Conservation (phyloP, 176 grass and related monocot species). For the Chloris gayana region DNA sequence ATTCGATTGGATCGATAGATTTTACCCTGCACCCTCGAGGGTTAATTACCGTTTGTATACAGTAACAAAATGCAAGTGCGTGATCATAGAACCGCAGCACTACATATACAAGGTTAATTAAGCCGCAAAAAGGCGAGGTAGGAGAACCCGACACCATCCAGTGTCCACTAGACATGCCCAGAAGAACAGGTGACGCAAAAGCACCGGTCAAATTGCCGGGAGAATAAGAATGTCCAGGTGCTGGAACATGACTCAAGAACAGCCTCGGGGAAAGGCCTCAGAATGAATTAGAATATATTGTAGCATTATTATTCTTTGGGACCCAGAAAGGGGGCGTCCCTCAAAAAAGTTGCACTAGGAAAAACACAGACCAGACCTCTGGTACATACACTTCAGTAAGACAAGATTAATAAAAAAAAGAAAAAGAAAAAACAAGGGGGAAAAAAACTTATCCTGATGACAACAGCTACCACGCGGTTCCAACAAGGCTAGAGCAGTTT, state of each 20-base stretch:
- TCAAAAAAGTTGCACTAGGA: conserved; percentile 63
- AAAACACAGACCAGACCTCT: conserved; percentile 70
- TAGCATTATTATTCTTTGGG: conserved; percentile 56
- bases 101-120: no score
- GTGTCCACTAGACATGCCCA: conserved; percentile 23
- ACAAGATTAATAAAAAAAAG: conserved; percentile 31
- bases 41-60: no score
- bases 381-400: conserved; percentile 73
- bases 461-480: conserved; percentile 62
- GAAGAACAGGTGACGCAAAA: conserved; percentile 24
- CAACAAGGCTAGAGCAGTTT: conserved; percentile 55
- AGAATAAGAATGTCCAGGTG: conserved; percentile 50
- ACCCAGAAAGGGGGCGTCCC: conserved; percentile 39
- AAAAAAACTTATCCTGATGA: conserved; percentile 45
- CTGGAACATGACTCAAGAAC: conserved; percentile 18
- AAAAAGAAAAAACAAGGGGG: not conserved
- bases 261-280: conserved; percentile 11
- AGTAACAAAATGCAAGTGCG: no score
- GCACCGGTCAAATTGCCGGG: conserved; percentile 32
- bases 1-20: no score
- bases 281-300: conserved; percentile 64
- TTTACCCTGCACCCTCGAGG: no score
- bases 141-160: conserved; percentile 14
- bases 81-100: no score
- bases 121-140: not conserved